Base-by-base conservation (phyloP, 2,329 filamentous ascomycete species). In the Neodidymelliopsis sp. region DNA sequence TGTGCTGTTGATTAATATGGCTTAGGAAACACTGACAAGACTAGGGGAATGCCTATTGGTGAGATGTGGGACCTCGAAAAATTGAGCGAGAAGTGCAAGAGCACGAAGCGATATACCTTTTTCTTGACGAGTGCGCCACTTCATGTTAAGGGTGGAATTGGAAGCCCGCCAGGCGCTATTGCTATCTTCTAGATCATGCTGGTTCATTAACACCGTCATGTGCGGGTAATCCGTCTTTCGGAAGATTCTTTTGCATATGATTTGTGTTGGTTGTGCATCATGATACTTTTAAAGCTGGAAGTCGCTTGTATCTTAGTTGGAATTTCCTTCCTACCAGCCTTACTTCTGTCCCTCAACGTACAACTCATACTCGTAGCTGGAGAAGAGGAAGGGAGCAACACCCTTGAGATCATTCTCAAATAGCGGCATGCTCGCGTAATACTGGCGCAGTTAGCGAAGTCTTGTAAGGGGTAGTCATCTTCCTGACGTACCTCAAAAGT, bases 91-190 rank as follows among this genome's bases (percentile, higher is more conserved):
- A 75, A 80, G 44, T 84, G 83, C 62, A 83, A 82, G 63, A 75
- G 75, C 52, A 72, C 76, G 63, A 72, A 75, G 28, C 73, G 78
- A 13, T 87, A 82, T 66, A 81, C 75, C 1, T 88, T 88, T 60
- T 79, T 88, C 70, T 70, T 88, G 8, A 84, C 81, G 0, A 85
- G 82, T 55, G 76, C 75, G 11, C 84, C 84, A 1, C 63, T 85
- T 42, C 84, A 86, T 65, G 76, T 84, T 12, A 78, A 79, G 3
- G 80, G 82, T 20, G 68, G 67, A 1, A 69, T 72, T 49, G 67
- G 68, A 33, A 70, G 65, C 46, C 68, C 69, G 12, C 69, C 69
- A 7, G 67, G 67, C n/a, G 69, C 65, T 18, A 67, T 71, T 42
- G 68, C 67, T 6, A 60, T 71, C 9, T 67, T 72, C 28, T 72